These are phyloP conservation scores for Nicotiana tomentosiformis DNA, from an alignment of 257 asterid genomes.

Conservation along the genomic window DNA sequence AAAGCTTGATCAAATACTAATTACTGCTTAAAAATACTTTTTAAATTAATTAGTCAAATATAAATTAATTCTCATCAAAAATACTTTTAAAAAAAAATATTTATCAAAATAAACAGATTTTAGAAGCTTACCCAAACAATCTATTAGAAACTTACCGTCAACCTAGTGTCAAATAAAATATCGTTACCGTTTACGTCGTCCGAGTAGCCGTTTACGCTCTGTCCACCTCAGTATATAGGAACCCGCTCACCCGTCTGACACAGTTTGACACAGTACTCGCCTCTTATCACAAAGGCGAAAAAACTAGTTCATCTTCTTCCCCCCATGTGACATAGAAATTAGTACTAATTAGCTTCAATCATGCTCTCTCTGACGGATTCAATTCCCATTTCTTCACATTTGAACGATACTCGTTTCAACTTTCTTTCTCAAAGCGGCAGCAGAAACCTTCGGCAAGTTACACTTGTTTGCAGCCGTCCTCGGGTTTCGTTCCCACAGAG, in stretches of 20 bases:
- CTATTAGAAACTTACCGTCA: no score
- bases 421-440: not conserved
- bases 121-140: no score
- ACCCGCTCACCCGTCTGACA: no score
- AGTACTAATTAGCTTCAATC: not conserved
- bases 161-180: no score
- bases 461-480: conserved; percentile 23
- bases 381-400: not conserved
- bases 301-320: not conserved
- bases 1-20: no score
- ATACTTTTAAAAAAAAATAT: no score
- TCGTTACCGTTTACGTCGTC: not conserved
- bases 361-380: conserved; percentile 2
- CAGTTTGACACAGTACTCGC: not conserved
- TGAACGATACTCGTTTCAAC: not conserved
- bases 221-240: no score
- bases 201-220: not conserved
- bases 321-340: not conserved
- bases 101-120: no score
- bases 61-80: no score
- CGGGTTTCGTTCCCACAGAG: conserved; percentile 16
- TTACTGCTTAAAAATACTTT: no score
- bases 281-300: conserved; percentile 5
- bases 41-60: no score
- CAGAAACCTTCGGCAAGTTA: conserved; percentile 34